phyloP scores from a whole-genome alignment of 225 moss, liverwort and hornwort genomes.

The Asterella californica region DNA sequence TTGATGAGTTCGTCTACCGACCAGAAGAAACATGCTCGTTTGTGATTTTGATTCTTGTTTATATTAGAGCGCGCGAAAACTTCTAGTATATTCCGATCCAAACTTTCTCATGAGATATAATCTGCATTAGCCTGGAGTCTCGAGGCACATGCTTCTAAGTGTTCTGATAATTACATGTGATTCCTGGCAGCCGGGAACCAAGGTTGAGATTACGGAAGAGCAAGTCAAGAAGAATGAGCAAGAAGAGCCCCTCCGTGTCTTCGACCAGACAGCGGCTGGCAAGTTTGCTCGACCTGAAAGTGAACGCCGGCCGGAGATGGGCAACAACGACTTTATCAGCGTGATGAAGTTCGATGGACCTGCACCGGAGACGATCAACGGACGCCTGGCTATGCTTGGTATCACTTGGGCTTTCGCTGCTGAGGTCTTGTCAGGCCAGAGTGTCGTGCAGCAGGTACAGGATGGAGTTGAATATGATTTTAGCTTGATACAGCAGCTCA shows the following conservation, averaged over 20 bases:
- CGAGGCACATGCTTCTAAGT: too few relatives aligned
- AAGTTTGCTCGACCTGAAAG: slow-evolving; percentile 62
- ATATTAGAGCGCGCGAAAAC: too few relatives aligned
- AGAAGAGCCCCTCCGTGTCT: slow-evolving; percentile 35
- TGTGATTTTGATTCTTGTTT: too few relatives aligned
- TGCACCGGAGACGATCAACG: slow-evolving; percentile 83
- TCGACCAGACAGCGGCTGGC: slow-evolving; percentile 49
- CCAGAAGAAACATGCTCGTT: too few relatives aligned
- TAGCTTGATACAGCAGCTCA: too few relatives aligned
- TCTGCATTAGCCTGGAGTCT: too few relatives aligned
- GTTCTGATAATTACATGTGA: background rate
- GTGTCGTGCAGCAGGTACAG: slow-evolving; percentile 36
- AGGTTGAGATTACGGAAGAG: slow-evolving; percentile 42
- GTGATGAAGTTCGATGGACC: slow-evolving; percentile 88
- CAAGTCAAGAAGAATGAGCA: slow-evolving; percentile 46
- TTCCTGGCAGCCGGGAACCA: slow-evolving; percentile 48
- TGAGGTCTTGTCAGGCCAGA: slow-evolving; percentile 46
- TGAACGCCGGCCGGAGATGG: slow-evolving; percentile 62
- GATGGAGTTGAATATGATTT: too few relatives aligned
- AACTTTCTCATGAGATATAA: too few relatives aligned
- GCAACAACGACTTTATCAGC: slow-evolving; percentile 46
- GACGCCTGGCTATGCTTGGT: slow-evolving; percentile 79
- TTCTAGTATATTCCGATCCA: too few relatives aligned
- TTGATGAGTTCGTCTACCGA: too few relatives aligned
- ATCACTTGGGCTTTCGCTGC: slow-evolving; percentile 68